Evolutionary conservation across 768 basidiomycete species (phyloP).

Genomic region (Astraeus odoratus): DNA sequence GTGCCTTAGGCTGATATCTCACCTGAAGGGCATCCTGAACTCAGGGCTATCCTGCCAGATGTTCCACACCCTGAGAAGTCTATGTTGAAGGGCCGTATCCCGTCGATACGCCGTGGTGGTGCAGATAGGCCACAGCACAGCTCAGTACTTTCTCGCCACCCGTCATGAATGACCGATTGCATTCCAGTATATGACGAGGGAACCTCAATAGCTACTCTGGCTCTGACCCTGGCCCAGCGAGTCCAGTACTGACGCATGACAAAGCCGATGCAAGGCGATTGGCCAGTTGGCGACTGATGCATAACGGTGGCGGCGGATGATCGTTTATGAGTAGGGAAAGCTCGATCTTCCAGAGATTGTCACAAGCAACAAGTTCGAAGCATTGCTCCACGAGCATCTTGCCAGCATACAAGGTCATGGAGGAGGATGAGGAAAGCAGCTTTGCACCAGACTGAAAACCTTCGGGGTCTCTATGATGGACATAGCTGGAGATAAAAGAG

Average conservation of each 20-base stretch:
- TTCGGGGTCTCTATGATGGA: neutral
- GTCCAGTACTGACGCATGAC: neutral
- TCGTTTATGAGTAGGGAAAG: conserved; percentile 23
- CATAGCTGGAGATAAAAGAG: too few relatives aligned
- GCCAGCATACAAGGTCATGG: conserved; percentile 4
- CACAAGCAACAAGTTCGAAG: conserved; percentile 14
- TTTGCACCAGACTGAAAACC: neutral
- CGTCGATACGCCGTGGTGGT: neutral
- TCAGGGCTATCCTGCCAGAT: conserved; percentile 11
- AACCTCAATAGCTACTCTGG: conserved; percentile 20
- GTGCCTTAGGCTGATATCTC: too few relatives aligned
- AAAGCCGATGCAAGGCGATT: conserved; percentile 11
- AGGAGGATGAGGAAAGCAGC: conserved; percentile 3
- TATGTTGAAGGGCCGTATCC: conserved; percentile 6
- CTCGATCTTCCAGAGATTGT: conserved; percentile 19
- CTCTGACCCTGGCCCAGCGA: conserved; percentile 4
- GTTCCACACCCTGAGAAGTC: conserved; percentile 18
- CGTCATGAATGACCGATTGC: neutral
- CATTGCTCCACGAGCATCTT: conserved; percentile 5
- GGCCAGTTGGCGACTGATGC: conserved; percentile 15
- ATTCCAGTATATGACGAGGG: conserved; percentile 16
- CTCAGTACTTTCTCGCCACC: neutral
- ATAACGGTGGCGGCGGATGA: conserved; percentile 1
- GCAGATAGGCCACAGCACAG: neutral
- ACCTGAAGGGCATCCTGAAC: conserved; percentile 12